Evolutionary conservation across 305 asterid species (phyloP).

Genomic region (Fraxinus platypoda): DNA sequence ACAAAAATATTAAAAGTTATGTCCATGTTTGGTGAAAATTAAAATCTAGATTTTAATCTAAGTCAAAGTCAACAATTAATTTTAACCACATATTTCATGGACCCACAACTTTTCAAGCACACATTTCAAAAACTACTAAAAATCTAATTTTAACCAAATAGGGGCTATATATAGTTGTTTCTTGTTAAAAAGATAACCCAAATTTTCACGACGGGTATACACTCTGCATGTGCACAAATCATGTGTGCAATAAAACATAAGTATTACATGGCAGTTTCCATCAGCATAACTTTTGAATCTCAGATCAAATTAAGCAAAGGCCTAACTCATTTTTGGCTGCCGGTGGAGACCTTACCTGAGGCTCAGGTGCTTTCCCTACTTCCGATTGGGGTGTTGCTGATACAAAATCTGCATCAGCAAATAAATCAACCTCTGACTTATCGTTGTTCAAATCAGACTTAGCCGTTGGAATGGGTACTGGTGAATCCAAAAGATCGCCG

Average conservation of each 20-base stretch:
- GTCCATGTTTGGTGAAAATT: neutral
- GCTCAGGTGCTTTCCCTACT: slow-evolving; percentile 36
- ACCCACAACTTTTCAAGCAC: too few relatives aligned
- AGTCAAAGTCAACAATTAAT: neutral
- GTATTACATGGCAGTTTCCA: neutral
- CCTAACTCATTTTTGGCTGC: slow-evolving; percentile 12
- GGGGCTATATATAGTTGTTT: neutral
- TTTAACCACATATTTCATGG: too few relatives aligned
- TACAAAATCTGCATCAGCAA: slow-evolving; percentile 88
- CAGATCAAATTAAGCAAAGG: neutral
- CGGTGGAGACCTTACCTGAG: slow-evolving; percentile 49
- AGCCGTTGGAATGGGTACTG: slow-evolving; percentile 44
- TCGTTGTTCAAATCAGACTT: slow-evolving; percentile 39
- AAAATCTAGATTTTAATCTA: too few relatives aligned
- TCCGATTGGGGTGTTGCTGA: slow-evolving; percentile 62
- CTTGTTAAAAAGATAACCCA: neutral
- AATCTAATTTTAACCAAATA: neutral
- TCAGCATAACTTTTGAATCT: neutral
- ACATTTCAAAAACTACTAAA: neutral
- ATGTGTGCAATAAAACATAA: neutral
- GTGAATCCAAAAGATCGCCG: slow-evolving; percentile 74
- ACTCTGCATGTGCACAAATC: neutral
- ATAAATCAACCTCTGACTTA: slow-evolving; percentile 77
- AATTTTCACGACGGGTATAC: neutral
- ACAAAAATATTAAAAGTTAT: neutral